phyloP scores from a whole-genome alignment of 495 filamentous ascomycete species.

The Talaromyces thailandensis region DNA sequence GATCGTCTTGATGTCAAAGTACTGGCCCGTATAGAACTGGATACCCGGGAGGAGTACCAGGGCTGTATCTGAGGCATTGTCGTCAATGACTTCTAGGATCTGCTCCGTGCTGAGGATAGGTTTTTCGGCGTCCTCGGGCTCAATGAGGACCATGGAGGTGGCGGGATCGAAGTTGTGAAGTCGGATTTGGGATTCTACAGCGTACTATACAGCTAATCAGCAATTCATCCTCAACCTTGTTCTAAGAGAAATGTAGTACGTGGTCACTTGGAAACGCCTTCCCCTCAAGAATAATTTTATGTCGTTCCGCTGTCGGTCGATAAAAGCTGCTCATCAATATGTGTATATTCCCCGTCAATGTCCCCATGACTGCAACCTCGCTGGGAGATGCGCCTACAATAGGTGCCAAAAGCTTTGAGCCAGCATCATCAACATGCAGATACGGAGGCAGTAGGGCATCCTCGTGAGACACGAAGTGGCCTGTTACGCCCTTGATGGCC shows the following conservation, averaged over 20 bases:
- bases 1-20: slow-evolving; percentile 78
- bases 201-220: slow-evolving; percentile 50
- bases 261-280: slow-evolving; percentile 96
- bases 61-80: slow-evolving; percentile 67
- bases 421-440: slow-evolving; percentile 67
- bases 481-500: slow-evolving; percentile 87
- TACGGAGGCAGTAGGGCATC: slow-evolving; percentile 70
- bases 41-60: slow-evolving; percentile 81
- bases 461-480: slow-evolving; percentile 79
- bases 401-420: slow-evolving; percentile 64
- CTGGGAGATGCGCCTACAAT: slow-evolving; percentile 72
- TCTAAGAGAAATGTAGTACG: slow-evolving; percentile 26
- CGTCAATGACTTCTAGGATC: slow-evolving; percentile 65
- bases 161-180: slow-evolving; percentile 64
- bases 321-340: slow-evolving; percentile 90
- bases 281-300: slow-evolving; percentile 87
- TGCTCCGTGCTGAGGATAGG: slow-evolving; percentile 59
- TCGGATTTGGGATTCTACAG: slow-evolving; percentile 75
- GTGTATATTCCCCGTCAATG: slow-evolving; percentile 86
- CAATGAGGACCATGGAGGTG: slow-evolving; percentile 67
- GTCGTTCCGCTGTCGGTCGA: slow-evolving; percentile 59
- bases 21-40: slow-evolving; percentile 92
- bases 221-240: too few relatives aligned
- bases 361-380: slow-evolving; percentile 92
- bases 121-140: slow-evolving; percentile 43